Evolutionary conservation across 208 protist genomes (phyloP).

Genomic region (Leishmania major): DNA sequence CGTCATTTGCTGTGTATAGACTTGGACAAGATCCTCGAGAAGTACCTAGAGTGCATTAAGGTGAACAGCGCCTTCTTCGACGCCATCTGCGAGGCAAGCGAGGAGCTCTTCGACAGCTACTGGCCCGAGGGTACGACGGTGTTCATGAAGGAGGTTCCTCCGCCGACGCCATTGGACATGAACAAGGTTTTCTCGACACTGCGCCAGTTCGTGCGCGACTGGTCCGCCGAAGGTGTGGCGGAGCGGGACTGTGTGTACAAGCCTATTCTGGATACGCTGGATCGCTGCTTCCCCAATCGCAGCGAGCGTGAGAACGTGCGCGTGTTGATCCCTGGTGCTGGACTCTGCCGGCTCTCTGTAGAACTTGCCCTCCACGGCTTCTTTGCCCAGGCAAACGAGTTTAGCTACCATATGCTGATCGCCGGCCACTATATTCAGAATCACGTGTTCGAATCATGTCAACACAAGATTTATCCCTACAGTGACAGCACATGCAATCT

Average conservation of each 20-base stretch:
- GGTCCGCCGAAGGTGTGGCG: slow-evolving; percentile 88
- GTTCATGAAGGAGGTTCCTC: slow-evolving; percentile 65
- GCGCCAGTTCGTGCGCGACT: slow-evolving; percentile 96
- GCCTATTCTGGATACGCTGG: slow-evolving; percentile 86
- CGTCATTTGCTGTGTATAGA: slow-evolving; percentile 75
- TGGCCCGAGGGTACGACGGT: slow-evolving; percentile 86
- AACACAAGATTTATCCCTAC: slow-evolving; percentile 93
- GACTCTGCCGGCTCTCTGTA: slow-evolving; percentile 94
- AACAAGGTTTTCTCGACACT: slow-evolving; percentile 96
- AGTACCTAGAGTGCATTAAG: slow-evolving; percentile 80
- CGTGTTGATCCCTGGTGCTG: slow-evolving; percentile 89
- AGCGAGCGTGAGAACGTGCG: slow-evolving; percentile 48
- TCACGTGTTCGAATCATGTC: slow-evolving; percentile 71
- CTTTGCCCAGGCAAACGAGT: slow-evolving; percentile 96
- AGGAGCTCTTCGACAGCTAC: slow-evolving; percentile 89
- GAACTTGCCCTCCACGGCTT: slow-evolving; percentile 94
- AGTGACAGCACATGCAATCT: slow-evolving; percentile 93
- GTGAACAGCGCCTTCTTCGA: slow-evolving; percentile 86
- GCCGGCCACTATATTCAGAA: slow-evolving; percentile 97
- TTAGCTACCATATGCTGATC: slow-evolving; percentile 98
- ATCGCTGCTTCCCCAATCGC: slow-evolving; percentile 74
- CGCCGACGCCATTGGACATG: slow-evolving; percentile 87
- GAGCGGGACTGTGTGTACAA: slow-evolving; percentile 93
- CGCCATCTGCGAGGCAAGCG: slow-evolving; percentile 78
- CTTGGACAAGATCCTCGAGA: slow-evolving; percentile 74